A percentile compares a stretch with the other conserved stretches of the same genome.
Evolutionary conservation across 768 basidiomycete genomes (phyloP).

Genomic region (Tylopilus balloui): DNA sequence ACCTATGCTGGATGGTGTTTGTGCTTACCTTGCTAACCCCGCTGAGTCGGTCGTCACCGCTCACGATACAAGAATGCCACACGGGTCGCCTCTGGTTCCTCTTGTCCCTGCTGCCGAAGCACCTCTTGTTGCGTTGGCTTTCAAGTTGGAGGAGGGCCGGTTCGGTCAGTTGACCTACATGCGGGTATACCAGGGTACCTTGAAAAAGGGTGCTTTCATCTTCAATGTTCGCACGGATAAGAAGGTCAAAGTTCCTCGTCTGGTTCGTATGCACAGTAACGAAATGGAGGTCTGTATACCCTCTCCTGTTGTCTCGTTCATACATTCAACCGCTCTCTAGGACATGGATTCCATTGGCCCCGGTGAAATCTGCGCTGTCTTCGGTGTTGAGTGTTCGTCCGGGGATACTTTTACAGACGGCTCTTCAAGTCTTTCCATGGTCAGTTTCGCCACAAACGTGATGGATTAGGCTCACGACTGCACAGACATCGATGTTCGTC

Average conservation of each 20-base stretch:
- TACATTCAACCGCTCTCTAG: slow-evolving; percentile 34
- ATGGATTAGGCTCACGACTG: slow-evolving; percentile 1
- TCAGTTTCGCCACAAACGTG: slow-evolving; percentile 32
- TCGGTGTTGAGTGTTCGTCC: slow-evolving; percentile 96
- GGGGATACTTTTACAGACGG: slow-evolving; percentile 98
- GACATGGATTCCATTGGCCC: slow-evolving; percentile 92
- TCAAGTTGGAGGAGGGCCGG: slow-evolving; percentile 96
- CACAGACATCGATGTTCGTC: slow-evolving; percentile 94
- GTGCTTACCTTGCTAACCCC: slow-evolving; percentile 90
- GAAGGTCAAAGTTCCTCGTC: slow-evolving; percentile 91
- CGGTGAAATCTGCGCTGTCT: slow-evolving; percentile 99
- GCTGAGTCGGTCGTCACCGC: slow-evolving; percentile 75
- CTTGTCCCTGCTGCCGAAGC: slow-evolving; percentile 81
- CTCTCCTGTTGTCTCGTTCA: background rate
- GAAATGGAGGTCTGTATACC: slow-evolving; percentile 84
- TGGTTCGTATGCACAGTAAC: slow-evolving; percentile 97
- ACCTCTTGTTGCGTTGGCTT: slow-evolving; percentile 89
- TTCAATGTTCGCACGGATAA: slow-evolving; percentile 94
- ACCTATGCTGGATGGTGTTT: slow-evolving; percentile 89
- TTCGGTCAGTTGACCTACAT: slow-evolving; percentile 98
- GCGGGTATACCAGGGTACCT: slow-evolving; percentile 92
- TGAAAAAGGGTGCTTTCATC: slow-evolving; percentile 82
- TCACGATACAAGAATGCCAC: slow-evolving; percentile 71
- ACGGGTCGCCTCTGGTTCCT: slow-evolving; percentile 62
- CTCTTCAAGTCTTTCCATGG: slow-evolving; percentile 88